Evolutionary conservation across 306 rosid species (phyloP).

Genomic region (Cercis canadensis): DNA sequence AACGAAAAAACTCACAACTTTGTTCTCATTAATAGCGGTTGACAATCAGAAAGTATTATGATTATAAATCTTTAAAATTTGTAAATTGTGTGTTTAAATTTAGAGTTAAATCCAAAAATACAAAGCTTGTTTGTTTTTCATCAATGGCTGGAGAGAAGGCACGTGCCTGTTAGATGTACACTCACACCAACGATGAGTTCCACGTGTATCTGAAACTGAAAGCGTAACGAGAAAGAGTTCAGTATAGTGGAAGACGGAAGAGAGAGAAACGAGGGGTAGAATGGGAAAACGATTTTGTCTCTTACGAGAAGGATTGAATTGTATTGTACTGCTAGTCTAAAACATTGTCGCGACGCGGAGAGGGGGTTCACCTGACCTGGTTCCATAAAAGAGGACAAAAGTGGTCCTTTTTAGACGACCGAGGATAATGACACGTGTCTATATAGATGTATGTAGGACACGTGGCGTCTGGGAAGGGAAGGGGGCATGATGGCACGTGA

Average conservation of each 20-base stretch:
- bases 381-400: conserved; percentile 43
- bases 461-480: conserved; percentile 32
- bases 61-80: too few relatives aligned
- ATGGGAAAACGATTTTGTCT: conserved; percentile 23
- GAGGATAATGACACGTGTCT: conserved; percentile 41
- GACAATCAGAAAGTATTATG: too few relatives aligned
- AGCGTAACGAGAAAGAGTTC: neutral
- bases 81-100: too few relatives aligned
- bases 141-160: neutral
- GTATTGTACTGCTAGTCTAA: neutral
- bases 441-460: neutral
- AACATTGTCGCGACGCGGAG: conserved; percentile 53
- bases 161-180: neutral
- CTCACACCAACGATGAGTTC: neutral
- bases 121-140: too few relatives aligned
- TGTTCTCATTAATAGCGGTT: too few relatives aligned
- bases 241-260: neutral
- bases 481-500: conserved; percentile 59
- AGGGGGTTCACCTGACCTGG: conserved; percentile 40
- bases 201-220: conserved; percentile 25
- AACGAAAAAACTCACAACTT: too few relatives aligned
- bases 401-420: conserved; percentile 59
- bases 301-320: conserved; percentile 26
- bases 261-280: conserved; percentile 31
- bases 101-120: neutral